Conservation (phyloP, 1,284 basidiomycete genomes). For the Heterobasidion annosum region DNA sequence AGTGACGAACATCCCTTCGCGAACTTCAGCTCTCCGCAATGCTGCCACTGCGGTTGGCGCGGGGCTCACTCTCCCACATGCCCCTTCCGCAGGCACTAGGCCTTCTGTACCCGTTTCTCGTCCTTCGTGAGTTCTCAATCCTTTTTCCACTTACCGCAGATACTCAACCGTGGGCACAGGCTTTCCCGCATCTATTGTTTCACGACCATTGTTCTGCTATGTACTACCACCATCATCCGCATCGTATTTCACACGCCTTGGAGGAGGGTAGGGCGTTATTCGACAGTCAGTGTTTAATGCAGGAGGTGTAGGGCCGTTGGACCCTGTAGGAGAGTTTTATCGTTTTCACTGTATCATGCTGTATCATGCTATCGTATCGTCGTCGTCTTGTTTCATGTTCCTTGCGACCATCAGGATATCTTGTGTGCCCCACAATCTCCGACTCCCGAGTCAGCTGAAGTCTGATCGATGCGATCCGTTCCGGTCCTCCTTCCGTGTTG, state of each 20-base stretch:
- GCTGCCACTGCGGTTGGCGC: slow-evolving; percentile 69
- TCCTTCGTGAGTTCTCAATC: too few species aligned
- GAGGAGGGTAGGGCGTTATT: background rate
- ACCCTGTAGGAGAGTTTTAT: background rate
- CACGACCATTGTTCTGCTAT: background rate
- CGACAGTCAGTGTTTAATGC: background rate
- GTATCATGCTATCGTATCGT: background rate
- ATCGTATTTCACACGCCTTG: slow-evolving; percentile 6
- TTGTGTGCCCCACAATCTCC: too few species aligned
- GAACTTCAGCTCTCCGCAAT: slow-evolving; percentile 49
- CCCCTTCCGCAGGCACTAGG: slow-evolving; percentile 42
- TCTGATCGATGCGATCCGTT: too few species aligned
- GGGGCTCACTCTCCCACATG: slow-evolving; percentile 57
- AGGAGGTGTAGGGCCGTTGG: background rate
- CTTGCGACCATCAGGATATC: too few species aligned
- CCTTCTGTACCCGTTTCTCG: background rate
- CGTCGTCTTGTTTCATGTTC: background rate
- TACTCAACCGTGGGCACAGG: too few species aligned
- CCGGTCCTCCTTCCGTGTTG: too few species aligned
- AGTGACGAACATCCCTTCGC: slow-evolving; percentile 12
- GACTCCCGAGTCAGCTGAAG: too few species aligned
- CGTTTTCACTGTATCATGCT: background rate
- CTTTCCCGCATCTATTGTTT: too few species aligned
- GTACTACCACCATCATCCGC: slow-evolving; percentile 7
- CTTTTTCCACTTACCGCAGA: too few species aligned